Evolutionary conservation across 805 yeast species (phyloP), one percentile per base, ranked within the genome.

Genomic region (Zygotorulaspora danielsina): DNA sequence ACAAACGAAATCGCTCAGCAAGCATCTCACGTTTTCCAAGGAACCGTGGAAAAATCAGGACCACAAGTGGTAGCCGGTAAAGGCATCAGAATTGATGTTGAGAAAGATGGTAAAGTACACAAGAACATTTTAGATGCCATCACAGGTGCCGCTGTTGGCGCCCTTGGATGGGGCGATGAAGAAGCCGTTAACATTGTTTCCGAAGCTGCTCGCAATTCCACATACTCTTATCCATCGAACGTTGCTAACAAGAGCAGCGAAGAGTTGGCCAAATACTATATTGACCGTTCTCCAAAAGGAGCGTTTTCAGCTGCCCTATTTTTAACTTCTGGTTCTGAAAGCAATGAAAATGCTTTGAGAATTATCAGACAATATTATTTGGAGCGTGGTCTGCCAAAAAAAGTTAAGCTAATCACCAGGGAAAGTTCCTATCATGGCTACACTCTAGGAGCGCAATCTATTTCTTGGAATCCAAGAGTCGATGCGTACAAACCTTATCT

Each of bases 271-370:
- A 54, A 64, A 37, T 68, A 63, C 59, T 71, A 66, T 36, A 59
- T 68, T 43, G 65, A 63, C 4, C 53, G 57, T 33, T 66, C 72
- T n/a, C 71, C 71, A 39, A 46, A 59, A 27, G 64, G 59, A 22
- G 68, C 63, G 7, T 69, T 68, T 42, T 44, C 59, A 4, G 58
- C 70, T 22, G 73, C 70, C 15, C 41, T 67, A 32, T 67, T 80
- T 60, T 69, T 73, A 40, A 73, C 76, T 46, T 74, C 81, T 3
- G 87, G 87, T 11, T 68, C 83, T 19, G 85, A 79, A 59, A 75
- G 81, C 27, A 79, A 78, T 55, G 85, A 79, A 55, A 79, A 78
- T 32, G 81, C 82, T 4, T 48, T 79, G 55, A 78, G 76, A 58
- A 74, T 79, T 43, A 73, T 76, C 18, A 61, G 65, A 48, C 76